These are phyloP conservation scores for Articulospora tetracladia DNA, from an alignment of 495 filamentous ascomycete genomes.

Conservation along the genomic window DNA sequence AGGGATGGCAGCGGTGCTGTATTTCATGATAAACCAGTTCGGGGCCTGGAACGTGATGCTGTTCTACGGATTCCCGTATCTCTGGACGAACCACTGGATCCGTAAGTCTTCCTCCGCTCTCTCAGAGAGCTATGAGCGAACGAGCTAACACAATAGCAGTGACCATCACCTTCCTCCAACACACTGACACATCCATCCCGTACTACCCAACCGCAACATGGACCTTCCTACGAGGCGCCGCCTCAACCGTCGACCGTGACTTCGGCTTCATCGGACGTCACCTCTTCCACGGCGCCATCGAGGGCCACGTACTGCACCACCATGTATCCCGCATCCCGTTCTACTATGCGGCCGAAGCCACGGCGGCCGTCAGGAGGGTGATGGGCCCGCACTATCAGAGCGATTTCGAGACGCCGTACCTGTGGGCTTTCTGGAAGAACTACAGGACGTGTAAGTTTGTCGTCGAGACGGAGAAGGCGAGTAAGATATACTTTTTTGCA, in stretches of 20 bases:
- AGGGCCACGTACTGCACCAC: constrained; percentile 67
- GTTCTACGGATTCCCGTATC: constrained; percentile 48
- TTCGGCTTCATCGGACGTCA: constrained; percentile 64
- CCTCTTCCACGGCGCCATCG: constrained; percentile 66
- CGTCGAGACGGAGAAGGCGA: constrained; percentile 27
- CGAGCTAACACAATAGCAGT: constrained; percentile 29
- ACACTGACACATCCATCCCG: constrained; percentile 60
- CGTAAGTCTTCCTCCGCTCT: constrained; percentile 28
- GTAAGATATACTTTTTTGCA: constrained; percentile 10
- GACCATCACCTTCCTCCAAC: constrained; percentile 64
- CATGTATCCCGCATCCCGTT: constrained; percentile 63
- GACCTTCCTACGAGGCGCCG: constrained; percentile 62
- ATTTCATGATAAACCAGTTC: constrained; percentile 34
- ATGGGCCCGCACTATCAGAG: constrained; percentile 59
- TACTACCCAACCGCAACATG: constrained; percentile 59
- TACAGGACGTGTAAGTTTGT: constrained; percentile 48
- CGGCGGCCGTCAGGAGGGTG: constrained; percentile 55
- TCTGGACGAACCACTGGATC: constrained; percentile 60
- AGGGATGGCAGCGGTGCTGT: constrained; percentile 36
- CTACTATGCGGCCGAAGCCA: constrained; percentile 67
- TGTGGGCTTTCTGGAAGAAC: constrained; percentile 41
- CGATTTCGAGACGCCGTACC: constrained; percentile 40
- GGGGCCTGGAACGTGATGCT: constrained; percentile 43
- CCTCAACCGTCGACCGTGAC: constrained; percentile 62
- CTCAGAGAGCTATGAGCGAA: background rate